phyloP scores from a whole-genome alignment of 2,329 filamentous ascomycete species.

The Eutypa lata region DNA sequence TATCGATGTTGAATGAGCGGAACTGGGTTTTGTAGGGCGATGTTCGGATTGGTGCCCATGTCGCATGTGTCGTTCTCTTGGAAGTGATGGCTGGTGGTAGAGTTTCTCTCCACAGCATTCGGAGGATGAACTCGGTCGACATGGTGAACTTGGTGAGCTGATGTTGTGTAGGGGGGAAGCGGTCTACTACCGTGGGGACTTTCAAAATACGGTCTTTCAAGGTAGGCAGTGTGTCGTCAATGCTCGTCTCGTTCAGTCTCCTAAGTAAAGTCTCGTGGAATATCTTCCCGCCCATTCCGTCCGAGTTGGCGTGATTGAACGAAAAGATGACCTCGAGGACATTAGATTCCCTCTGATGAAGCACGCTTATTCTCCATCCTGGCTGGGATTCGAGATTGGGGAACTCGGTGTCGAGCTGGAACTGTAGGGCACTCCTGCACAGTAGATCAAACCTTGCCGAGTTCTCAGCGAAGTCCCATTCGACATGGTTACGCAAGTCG shows the following conservation, averaged over 20 bases:
- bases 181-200: conserved; percentile 3
- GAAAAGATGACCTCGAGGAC: conserved; percentile 13
- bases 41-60: conserved; percentile 9
- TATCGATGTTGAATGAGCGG: conserved; percentile 9
- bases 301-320: conserved; percentile 10
- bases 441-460: conserved; percentile 7
- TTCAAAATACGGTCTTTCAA: conserved; percentile 10
- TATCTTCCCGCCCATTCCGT: conserved; percentile 14
- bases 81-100: conserved; percentile 3
- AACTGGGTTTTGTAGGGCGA: conserved; percentile 6
- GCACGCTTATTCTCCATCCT: conserved; percentile 7
- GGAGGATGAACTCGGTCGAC: conserved; percentile 3
- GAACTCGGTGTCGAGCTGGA: conserved; percentile 7
- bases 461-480: conserved; percentile 7
- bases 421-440: not conserved
- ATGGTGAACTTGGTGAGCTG: conserved; percentile 9
- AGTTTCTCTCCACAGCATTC: conserved; percentile 7
- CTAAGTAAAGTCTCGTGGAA: conserved; percentile 12
- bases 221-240: not conserved
- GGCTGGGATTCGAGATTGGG: conserved; percentile 5
- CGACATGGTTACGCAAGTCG: conserved; percentile 11
- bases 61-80: conserved; percentile 1
- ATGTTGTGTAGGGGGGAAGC: conserved; percentile 8
- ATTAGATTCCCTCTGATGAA: conserved; percentile 1
- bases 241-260: conserved; percentile 4